Base-by-base conservation (phyloP, 768 basidiomycete species). In the Clitopilus hobsonii region DNA sequence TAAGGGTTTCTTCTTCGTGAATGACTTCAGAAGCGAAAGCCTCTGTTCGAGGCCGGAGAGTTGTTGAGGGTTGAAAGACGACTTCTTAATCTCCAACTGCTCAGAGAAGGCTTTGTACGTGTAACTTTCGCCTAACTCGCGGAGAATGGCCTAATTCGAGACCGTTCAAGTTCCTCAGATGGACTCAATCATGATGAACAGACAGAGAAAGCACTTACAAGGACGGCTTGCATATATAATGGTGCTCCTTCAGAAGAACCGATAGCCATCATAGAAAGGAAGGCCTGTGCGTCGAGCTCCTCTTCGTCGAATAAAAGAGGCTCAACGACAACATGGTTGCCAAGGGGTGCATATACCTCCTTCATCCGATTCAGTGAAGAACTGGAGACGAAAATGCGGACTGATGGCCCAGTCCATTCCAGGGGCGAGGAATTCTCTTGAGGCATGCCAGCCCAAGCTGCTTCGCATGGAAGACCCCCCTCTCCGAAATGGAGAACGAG, bases 221-320 rank as follows among this genome's bases (percentile, higher is more conserved):
- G 60, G 23, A 89, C 67, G 0, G 81, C 77, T 52, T 89, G 88
- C 62, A 89, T 80, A 64, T 89, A 89, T 0, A 89, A 64, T 0
- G 88, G 88, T 0, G 85, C 80, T 0, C 74, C 71, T 1, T 86
- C 84, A 0, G 83, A 80, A 0, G 81, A 79, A 0, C 77, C 81
- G 0, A 88, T 72, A 0, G 86, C 82, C 88, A 89, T 89, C 82
- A 89, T 84, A 0, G 85, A 85, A 27, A 89, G 60, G 55, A 89
- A 83, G 0, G 87, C 84, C 16, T 82, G 69, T 0, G 85, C 83
- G 63, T 89, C 88, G 0, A 89, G 73, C 54, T 90, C 88, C 4
- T 75, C 69, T 56, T 83, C 79, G 3, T 73, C 69, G 52, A 89
- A 79, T 0, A 74, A 63, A 11, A 90, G 63, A 0, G 86, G 82